phyloP scores from a whole-genome alignment of 352 stramenopile genomes.

The Phytophthora macrochlamydospora region DNA sequence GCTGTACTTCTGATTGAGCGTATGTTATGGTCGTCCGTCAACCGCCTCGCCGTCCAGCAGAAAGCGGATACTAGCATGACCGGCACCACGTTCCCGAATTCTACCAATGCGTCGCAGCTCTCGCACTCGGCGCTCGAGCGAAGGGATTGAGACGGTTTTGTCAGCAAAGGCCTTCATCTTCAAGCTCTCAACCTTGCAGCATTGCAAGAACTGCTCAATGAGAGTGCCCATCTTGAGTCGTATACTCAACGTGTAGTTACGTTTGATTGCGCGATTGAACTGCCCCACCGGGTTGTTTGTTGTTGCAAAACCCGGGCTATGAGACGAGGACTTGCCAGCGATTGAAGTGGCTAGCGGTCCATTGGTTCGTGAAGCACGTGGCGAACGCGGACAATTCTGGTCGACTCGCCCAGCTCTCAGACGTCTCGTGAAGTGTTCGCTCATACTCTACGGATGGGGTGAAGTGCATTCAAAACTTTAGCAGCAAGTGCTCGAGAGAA shows the following conservation, averaged over 20 bases:
- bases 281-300: background rate
- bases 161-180: background rate
- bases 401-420: background rate
- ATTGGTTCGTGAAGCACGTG: background rate
- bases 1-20: background rate
- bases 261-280: background rate
- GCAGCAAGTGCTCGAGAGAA: background rate
- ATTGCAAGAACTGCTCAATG: background rate
- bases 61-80: background rate
- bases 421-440: background rate
- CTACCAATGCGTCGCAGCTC: background rate
- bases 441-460: background rate
- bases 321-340: background rate
- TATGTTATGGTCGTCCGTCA: background rate
- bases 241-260: background rate
- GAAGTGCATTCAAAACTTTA: background rate
- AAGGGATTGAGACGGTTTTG: background rate
- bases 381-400: background rate
- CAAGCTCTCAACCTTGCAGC: background rate
- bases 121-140: background rate
- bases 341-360: background rate
- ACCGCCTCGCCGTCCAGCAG: background rate
- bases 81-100: background rate
- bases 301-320: background rate
- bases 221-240: background rate